Evolutionary conservation across 2,329 filamentous ascomycete genomes (phyloP), one percentile per base, ranked within the genome.

Genomic region (Ophiostoma quercus): DNA sequence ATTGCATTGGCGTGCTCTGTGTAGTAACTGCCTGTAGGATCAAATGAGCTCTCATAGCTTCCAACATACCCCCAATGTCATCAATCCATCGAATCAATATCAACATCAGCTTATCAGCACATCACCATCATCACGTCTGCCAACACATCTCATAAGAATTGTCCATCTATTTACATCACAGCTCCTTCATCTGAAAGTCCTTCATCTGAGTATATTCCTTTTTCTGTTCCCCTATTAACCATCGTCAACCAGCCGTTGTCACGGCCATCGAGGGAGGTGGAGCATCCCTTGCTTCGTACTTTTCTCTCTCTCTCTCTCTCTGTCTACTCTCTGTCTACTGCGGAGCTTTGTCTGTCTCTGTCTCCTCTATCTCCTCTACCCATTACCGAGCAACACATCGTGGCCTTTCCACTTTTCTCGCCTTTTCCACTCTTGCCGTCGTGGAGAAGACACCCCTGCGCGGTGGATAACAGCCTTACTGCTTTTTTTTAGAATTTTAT

Each of bases 381-480:
- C 34, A 63, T 37, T 39, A 65, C 62, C 62, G 32, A 65, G 62
- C 32, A 65, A 11, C 62, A 65, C 62, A 65, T 65, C 62, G 62
- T 65, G 62, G 34, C 62, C 62, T 39, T 63, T 63, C 57, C 57
- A 60, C 57, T n/a, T 34, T 63, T 34, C 57, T 34, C 12, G 25
- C 29, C 29, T 63, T 65, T 39, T 39, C 62, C 32, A 39, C 34
- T 39, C 62, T 19, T 63, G 29, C 60, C 60, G 60, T 57, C 60
- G 32, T 63, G 60, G 60, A 63, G 60, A 63, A 63, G 60, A 63
- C 60, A 65, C 32, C 62, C 62, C 60, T 37, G 29, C 19, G 62
- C 19, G 19, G 19, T 39, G 32, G 62, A 65, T 65, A 34, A 41
- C 62, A 65, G 62, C 62, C 62, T 65, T 65, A 65, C 34, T 65